Evolutionary conservation across 1,139 yeast species (phyloP).

Genomic region (Saccharomyces pastorianus): DNA sequence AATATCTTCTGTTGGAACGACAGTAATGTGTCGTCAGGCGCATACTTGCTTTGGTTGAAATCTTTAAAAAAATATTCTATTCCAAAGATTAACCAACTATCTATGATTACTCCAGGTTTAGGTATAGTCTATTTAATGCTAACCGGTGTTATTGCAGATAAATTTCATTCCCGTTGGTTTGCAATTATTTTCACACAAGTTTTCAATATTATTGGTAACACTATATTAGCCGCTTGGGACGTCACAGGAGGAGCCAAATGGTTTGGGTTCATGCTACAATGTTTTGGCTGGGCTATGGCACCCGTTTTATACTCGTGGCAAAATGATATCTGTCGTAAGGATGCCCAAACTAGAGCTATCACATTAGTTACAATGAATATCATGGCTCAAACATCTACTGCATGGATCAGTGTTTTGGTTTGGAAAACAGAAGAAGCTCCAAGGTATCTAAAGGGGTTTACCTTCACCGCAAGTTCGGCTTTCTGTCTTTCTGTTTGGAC

Average conservation of each 20-base stretch:
- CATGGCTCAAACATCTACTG: constrained; percentile 32
- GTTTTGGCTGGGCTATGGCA: constrained; percentile 32
- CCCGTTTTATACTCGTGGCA: constrained; percentile 34
- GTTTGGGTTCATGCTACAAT: constrained; percentile 35
- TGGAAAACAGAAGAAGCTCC: constrained; percentile 54
- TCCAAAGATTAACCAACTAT: constrained; percentile 36
- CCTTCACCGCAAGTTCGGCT: constrained; percentile 46
- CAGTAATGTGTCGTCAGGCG: constrained; percentile 43
- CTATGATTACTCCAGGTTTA: constrained; percentile 45
- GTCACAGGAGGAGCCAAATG: constrained; percentile 40
- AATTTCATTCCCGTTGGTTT: constrained; percentile 47
- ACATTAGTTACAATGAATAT: constrained; percentile 34
- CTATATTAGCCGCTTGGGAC: constrained; percentile 41
- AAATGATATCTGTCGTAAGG: constrained; percentile 33
- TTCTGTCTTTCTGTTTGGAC: constrained; percentile 47
- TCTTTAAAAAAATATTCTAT: constrained; percentile 37
- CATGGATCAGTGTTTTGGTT: constrained; percentile 37
- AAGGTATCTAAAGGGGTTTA: constrained; percentile 43
- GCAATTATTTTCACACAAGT: constrained; percentile 49
- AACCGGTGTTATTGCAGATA: constrained; percentile 43
- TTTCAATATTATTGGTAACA: constrained; percentile 39
- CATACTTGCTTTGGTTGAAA: constrained; percentile 47
- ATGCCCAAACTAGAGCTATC: constrained; percentile 34
- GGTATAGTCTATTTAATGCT: constrained; percentile 43
- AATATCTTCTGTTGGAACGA: constrained; percentile 59